A percentile compares a stretch with the other conserved stretches of the same genome.
These are phyloP conservation scores for Apophysomyces sp. DNA, from an alignment of 371 early-diverging fungal species.

Conservation along the genomic window DNA sequence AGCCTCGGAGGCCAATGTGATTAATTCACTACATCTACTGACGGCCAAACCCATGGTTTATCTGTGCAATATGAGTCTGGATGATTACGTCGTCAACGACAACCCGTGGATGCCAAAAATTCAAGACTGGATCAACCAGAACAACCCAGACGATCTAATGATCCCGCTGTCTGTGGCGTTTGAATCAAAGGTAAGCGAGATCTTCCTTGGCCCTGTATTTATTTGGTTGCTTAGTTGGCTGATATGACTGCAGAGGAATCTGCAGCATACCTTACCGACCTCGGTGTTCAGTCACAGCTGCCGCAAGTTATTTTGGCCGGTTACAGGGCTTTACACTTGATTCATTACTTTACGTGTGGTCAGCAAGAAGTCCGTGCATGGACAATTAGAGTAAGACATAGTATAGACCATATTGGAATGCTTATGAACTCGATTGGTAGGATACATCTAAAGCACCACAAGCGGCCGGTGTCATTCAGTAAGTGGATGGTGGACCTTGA, in stretches of 20 bases:
- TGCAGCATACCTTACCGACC: constrained; percentile 31
- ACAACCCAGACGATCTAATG: constrained; percentile 81
- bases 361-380: constrained; percentile 84
- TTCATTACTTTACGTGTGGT: constrained; percentile 93
- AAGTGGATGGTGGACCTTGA: constrained; percentile 7
- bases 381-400: constrained; percentile 69
- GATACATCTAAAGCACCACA: constrained; percentile 87
- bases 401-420: too few species aligned
- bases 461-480: constrained; percentile 87
- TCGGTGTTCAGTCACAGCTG: constrained; percentile 51
- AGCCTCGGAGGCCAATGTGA: constrained; percentile 57
- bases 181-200: constrained; percentile 51
- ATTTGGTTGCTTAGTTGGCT: constrained; percentile 27
- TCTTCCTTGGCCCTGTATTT: not conserved
- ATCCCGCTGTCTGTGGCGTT: constrained; percentile 87
- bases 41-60: constrained; percentile 95
- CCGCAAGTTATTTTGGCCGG: constrained; percentile 84
- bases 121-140: constrained; percentile 86
- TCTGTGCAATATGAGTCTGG: constrained; percentile 82
- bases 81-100: constrained; percentile 67
- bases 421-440: too few species aligned
- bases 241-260: constrained; percentile 45
- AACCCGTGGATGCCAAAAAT: constrained; percentile 73
- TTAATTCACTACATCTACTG: constrained; percentile 81
- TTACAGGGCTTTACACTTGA: constrained; percentile 82